Conservation (phyloP, 768 basidiomycete genomes). For the Porphyrellus cyaneotinctus region DNA sequence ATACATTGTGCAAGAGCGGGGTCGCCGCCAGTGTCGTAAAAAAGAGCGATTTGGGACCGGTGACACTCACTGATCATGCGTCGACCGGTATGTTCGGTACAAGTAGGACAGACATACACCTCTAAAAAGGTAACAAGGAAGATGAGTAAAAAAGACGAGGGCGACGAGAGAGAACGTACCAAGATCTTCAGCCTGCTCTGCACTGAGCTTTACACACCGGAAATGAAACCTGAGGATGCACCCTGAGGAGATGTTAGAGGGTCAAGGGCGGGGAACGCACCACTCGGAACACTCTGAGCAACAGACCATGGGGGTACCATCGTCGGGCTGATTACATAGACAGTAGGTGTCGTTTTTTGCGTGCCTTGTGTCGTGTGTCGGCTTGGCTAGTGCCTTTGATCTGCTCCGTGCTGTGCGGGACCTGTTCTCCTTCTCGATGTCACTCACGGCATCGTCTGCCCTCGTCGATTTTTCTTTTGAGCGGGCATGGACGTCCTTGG, state of each 20-base stretch:
- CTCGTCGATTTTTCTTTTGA: conserved; percentile 19
- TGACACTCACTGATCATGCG: conserved; percentile 75
- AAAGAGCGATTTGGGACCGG: conserved; percentile 28
- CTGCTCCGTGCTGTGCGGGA: conserved; percentile 16
- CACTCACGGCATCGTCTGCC: conserved; percentile 21
- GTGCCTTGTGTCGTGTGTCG: conserved; percentile 14
- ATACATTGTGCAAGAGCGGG: conserved; percentile 30
- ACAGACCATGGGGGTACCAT: conserved; percentile 77
- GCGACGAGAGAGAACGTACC: conserved; percentile 46
- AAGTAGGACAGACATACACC: conserved; percentile 53
- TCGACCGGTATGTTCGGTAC: conserved; percentile 59
- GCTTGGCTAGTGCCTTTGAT: conserved; percentile 20
- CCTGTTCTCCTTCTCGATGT: conserved; percentile 32
- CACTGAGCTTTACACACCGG: conserved; percentile 60
- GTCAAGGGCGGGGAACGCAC: conserved; percentile 37
- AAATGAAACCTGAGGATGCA: conserved; percentile 72
- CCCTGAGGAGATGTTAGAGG: conserved; percentile 2
- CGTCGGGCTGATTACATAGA: conserved; percentile 63
- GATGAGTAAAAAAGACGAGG: conserved; percentile 12
- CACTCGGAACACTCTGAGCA: conserved; percentile 72
- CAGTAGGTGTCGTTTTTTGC: conserved; percentile 38
- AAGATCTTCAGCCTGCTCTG: conserved; percentile 70
- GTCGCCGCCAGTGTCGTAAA: conserved; percentile 26
- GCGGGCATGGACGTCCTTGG: conserved; percentile 13
- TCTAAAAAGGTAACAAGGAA: conserved; percentile 35